A percentile compares a stretch with the other conserved stretches of the same genome.
phyloP scores from a whole-genome alignment of 805 yeast species.

The Candida andamanensis region DNA sequence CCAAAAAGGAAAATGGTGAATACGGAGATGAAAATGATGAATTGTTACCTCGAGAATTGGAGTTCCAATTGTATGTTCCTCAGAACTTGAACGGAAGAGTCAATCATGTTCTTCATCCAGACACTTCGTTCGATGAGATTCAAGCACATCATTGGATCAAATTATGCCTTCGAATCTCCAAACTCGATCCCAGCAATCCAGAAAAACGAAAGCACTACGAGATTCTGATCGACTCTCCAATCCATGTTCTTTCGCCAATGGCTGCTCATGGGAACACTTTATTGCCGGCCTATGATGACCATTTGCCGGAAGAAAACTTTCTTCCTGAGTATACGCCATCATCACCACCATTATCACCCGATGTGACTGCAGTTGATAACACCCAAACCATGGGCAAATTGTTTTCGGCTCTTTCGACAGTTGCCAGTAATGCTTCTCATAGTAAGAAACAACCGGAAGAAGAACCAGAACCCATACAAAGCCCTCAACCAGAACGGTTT shows the following conservation, averaged over 20 bases:
- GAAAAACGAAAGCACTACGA: constrained; percentile 85
- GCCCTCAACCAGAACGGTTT: constrained; percentile 14
- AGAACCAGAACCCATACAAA: constrained; percentile 1
- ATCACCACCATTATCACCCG: constrained; percentile 54
- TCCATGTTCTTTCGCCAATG: constrained; percentile 68
- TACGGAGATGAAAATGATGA: constrained; percentile 44
- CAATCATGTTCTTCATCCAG: constrained; percentile 62
- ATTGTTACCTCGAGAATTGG: constrained; percentile 71
- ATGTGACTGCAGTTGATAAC: constrained; percentile 43
- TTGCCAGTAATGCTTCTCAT: constrained; percentile 2
- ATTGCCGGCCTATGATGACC: constrained; percentile 61
- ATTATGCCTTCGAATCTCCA: constrained; percentile 74
- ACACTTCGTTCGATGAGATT: constrained; percentile 72
- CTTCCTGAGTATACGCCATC: constrained; percentile 21
- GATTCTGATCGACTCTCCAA: constrained; percentile 91
- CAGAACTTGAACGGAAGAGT: constrained; percentile 52
- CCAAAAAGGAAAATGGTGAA: constrained; percentile 29
- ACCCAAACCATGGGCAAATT: constrained; percentile 10
- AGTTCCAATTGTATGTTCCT: constrained; percentile 84
- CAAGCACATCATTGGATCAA: constrained; percentile 96
- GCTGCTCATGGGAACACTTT: constrained; percentile 80
- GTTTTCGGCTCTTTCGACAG: constrained; percentile 12
- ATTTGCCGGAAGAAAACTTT: constrained; percentile 9
- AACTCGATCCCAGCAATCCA: constrained; percentile 47
- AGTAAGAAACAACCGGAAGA: not conserved